Conservation (phyloP, 345 rosid genomes). For the Luvunga scandens region DNA sequence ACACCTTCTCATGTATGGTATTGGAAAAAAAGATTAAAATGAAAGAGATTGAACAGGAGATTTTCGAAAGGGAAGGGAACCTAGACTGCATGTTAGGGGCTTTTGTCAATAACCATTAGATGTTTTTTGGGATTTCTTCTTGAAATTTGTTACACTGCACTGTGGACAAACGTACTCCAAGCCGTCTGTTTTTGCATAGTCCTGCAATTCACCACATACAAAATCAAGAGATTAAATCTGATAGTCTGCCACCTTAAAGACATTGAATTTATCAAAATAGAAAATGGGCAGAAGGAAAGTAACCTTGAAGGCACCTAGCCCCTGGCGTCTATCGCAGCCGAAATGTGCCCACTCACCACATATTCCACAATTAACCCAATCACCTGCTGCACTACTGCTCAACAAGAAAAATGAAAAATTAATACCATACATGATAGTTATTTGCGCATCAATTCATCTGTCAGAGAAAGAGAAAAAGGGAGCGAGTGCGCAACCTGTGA, state of each 20-base stretch:
- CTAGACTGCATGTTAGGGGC: conserved; percentile 16
- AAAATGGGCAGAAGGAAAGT: not conserved
- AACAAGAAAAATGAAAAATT: conserved; percentile 20
- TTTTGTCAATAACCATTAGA: conserved; percentile 52
- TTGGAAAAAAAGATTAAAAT: not conserved
- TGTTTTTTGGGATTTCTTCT: conserved; percentile 85
- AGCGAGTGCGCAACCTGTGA: conserved; percentile 57
- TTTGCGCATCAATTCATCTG: not conserved
- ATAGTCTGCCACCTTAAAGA: not conserved
- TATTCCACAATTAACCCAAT: conserved; percentile 98
- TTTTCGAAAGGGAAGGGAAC: not conserved
- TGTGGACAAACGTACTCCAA: conserved; percentile 95
- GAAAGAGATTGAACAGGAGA: not conserved
- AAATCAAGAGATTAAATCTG: not conserved
- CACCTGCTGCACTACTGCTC: conserved; percentile 97
- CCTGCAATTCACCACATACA: conserved; percentile 46
- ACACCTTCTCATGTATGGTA: conserved; percentile 23
- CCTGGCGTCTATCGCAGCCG: conserved; percentile 97
- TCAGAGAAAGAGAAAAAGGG: not conserved
- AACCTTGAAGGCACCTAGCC: conserved; percentile 98
- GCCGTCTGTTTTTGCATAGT: conserved; percentile 96
- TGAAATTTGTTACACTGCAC: conserved; percentile 82
- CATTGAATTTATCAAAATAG: not conserved
- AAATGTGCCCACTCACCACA: conserved; percentile 99
- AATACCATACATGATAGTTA: conserved; percentile 10